Conservation (phyloP, 2,329 filamentous ascomycete genomes). For the Xylaria multiplex region DNA sequence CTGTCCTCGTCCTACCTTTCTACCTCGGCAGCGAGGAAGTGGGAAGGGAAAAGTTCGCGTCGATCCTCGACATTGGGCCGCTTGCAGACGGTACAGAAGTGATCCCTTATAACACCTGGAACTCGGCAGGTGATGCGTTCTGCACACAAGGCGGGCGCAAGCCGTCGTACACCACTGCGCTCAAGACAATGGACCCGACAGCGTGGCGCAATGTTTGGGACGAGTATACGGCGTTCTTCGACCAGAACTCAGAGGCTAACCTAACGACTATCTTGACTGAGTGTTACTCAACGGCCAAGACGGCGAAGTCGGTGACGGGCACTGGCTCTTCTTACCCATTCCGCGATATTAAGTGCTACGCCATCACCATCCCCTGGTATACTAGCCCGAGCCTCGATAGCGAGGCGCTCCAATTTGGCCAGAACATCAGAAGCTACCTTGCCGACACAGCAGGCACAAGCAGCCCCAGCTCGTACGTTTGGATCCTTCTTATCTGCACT, state of each 20-base stretch:
- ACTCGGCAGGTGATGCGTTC: constrained; percentile 51
- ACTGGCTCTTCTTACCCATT: constrained; percentile 46
- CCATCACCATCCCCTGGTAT: constrained; percentile 55
- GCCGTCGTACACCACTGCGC: constrained; percentile 50
- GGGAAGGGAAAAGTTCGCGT: constrained; percentile 49
- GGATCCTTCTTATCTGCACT: neutral
- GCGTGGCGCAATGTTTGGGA: constrained; percentile 55
- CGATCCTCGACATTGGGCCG: constrained; percentile 51
- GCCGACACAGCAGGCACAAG: constrained; percentile 35
- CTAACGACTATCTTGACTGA: constrained; percentile 51
- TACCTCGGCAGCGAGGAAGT: constrained; percentile 49
- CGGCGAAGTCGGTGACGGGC: constrained; percentile 41
- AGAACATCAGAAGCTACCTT: constrained; percentile 47
- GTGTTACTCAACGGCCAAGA: constrained; percentile 50
- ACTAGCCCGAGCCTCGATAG: constrained; percentile 49
- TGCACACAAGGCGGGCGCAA: constrained; percentile 53
- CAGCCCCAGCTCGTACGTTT: constrained; percentile 39
- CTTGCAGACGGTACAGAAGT: constrained; percentile 43
- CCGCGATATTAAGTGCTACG: constrained; percentile 50
- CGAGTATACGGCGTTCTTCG: constrained; percentile 50
- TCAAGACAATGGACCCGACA: constrained; percentile 49
- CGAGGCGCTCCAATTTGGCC: constrained; percentile 50
- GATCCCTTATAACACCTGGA: constrained; percentile 53
- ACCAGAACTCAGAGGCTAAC: constrained; percentile 46
- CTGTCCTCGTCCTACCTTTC: constrained; percentile 47